Base-by-base conservation (phyloP, 1,284 basidiomycete species). In the Coriolopsis trogii region DNA sequence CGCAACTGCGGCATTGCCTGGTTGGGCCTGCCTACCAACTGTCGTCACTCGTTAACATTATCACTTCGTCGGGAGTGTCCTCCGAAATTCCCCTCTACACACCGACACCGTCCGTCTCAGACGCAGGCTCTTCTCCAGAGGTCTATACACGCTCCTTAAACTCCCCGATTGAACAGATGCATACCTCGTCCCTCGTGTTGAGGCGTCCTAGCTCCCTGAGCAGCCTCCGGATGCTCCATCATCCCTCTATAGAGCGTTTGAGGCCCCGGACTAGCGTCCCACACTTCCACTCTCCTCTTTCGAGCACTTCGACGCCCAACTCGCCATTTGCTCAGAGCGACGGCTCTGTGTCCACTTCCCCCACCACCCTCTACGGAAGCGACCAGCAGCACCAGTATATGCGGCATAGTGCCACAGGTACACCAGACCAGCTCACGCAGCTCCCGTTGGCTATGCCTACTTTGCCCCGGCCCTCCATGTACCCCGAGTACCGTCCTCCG, bases 1-100 rank as follows among this genome's bases (percentile, higher is more conserved):
- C 75, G 13, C 74, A 87, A 15, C 68, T 89, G 49, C 79, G 78
- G 36, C 89, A 91, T 64, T 78, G 85, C 46, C 73, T 91, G 40
- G 72, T 82, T 25, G 88, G 89, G 21, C 80, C 84, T 18, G 79
- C 82, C 5, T 75, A 77, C 28, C 84, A 87, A 56, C 75, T 89
- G 10, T 72, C 76, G 26, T 79, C 83, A 54, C 70, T 86, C 41
- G 69, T 87, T 20, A 76, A 77, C 57, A 79, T 73, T 44, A 68
- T 88, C 20, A 74, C 72, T 16, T 64, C 69, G 4, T 68, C 67
- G 40, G 60, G 67, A 3, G 61, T 69, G n/a, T 67, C 66, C 29
- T 67, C 72, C n/a, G 71, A 75, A 43, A 65, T 78, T 36, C 66
- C 61, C 24, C 65, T 75, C n/a, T 61, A 62, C 53, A 59, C 60